A percentile compares a stretch with the other conserved stretches of the same genome.
phyloP scores from a whole-genome alignment of 2,329 filamentous ascomycete genomes.

The Fusarium duplospermum region DNA sequence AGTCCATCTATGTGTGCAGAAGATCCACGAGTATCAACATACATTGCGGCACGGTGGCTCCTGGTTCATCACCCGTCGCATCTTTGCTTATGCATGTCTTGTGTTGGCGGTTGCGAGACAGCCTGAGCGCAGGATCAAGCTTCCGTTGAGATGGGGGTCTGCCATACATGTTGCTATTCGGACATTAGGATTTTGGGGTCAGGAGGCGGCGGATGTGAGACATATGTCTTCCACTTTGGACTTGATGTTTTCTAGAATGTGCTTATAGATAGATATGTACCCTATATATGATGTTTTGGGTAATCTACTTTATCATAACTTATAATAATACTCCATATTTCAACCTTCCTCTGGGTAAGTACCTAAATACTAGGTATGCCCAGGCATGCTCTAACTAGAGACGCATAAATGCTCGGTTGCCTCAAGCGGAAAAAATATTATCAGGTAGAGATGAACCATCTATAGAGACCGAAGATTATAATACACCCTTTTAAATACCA shows the following conservation, averaged over 20 bases:
- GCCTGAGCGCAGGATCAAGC: not conserved
- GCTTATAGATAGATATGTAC: not conserved
- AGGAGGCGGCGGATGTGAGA: conserved; percentile 1
- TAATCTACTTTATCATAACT: too few relatives aligned
- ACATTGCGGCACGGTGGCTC: conserved; percentile 17
- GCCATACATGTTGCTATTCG: not conserved
- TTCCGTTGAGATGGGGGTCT: conserved; percentile 5
- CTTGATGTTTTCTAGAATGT: not conserved
- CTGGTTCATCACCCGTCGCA: conserved; percentile 17
- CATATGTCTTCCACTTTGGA: not conserved
- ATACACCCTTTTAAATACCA: too few relatives aligned
- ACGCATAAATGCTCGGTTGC: too few relatives aligned
- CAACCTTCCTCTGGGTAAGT: too few relatives aligned
- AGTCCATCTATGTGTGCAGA: not conserved
- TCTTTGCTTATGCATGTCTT: conserved; percentile 13
- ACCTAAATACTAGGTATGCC: too few relatives aligned
- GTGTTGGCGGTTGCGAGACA: not conserved
- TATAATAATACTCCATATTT: too few relatives aligned
- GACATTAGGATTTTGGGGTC: conserved; percentile 5
- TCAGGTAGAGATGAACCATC: too few relatives aligned
- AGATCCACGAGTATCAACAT: not conserved
- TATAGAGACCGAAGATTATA: too few relatives aligned
- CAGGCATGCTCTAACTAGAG: too few relatives aligned
- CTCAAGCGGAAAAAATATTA: too few relatives aligned
- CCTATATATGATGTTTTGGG: too few relatives aligned